phyloP scores from a whole-genome alignment of 1,284 basidiomycete species.

The Boletellus dicymbophilus region DNA sequence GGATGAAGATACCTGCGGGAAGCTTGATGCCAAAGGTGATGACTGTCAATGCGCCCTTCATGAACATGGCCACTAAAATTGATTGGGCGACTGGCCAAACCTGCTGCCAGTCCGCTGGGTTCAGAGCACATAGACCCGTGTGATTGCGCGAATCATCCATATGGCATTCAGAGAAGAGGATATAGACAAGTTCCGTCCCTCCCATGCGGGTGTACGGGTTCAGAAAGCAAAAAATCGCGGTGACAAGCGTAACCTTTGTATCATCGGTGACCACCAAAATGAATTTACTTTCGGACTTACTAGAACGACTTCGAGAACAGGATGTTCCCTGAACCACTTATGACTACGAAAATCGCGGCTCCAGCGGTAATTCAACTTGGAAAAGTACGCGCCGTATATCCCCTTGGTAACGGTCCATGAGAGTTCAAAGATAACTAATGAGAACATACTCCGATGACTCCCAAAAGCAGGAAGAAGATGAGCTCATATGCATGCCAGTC shows the following conservation, averaged over 20 bases:
- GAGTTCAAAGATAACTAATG: not conserved
- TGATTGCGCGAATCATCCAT: slow-evolving; percentile 55
- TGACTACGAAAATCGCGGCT: slow-evolving; percentile 77
- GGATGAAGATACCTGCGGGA: slow-evolving; percentile 97
- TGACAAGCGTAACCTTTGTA: slow-evolving; percentile 75
- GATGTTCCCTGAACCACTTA: slow-evolving; percentile 81
- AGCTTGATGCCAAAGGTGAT: slow-evolving; percentile 95
- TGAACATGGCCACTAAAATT: slow-evolving; percentile 74
- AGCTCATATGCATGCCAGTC: slow-evolving; percentile 91
- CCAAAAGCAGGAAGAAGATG: slow-evolving; percentile 82
- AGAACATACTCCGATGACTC: slow-evolving; percentile 73
- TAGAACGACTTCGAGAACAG: slow-evolving; percentile 82
- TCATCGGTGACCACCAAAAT: slow-evolving; percentile 8
- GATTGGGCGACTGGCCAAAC: slow-evolving; percentile 69
- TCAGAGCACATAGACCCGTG: slow-evolving; percentile 71
- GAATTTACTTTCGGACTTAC: slow-evolving; percentile 44
- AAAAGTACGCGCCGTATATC: slow-evolving; percentile 93
- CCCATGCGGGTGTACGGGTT: slow-evolving; percentile 94
- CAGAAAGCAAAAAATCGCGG: slow-evolving; percentile 79
- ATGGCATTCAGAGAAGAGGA: slow-evolving; percentile 87
- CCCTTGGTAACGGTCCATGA: slow-evolving; percentile 52
- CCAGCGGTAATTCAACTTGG: slow-evolving; percentile 92
- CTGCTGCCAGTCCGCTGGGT: slow-evolving; percentile 57
- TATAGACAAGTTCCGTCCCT: slow-evolving; percentile 92
- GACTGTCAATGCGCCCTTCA: slow-evolving; percentile 84